Evolutionary conservation across 1,284 basidiomycete species (phyloP), one percentile per base, ranked within the genome.

Genomic region (Spongispora temasekensis): DNA sequence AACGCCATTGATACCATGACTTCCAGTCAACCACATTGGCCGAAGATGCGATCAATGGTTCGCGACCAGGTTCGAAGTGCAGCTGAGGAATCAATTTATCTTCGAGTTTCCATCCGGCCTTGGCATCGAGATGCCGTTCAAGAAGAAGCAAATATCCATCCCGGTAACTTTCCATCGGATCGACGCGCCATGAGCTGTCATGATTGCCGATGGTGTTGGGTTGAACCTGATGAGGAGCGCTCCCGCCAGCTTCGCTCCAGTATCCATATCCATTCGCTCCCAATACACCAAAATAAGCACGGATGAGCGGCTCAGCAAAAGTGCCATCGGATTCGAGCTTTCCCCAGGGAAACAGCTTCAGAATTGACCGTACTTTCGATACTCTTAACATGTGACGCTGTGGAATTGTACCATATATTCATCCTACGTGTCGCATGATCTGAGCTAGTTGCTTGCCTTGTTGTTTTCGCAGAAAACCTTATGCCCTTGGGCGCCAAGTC

Each of bases 1-100:
- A 68, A 53, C 78, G 70, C 78, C 79, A 81, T 40, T 68, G 53
- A 56, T 81, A 72, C 78, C 78, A 80, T 28, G 70, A 73, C 25
- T 72, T 72, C 79, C 78, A 80, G 65, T 75, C 71, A 25, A 67
- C 65, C 34, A 77, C 63, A 12, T 68, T 66, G 30, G 60, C 57
- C n/a, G 68, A 68, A 57, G 69, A 57, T 65, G 55, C 65, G 32
- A 65, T 59, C 60, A 59, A 51, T 25, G 73, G 60, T 63, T 72
- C 65, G 48, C 64, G 12, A 55, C 64, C 59, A 30, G 67, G 52
- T 37, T 70, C 67, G 37, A 78, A 78, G 42, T 65, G 65, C 19
- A 72, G 61, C 57, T 63, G 71, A 8, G 78, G 79, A 32, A 76
- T 73, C 4, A 77, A 57, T 56, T 59, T 65, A 19, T 75, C 67